A percentile compares a stretch with the other conserved stretches of the same genome.
These are phyloP conservation scores for Diplocarpon mali DNA, from an alignment of 2,329 filamentous ascomycete species.

Conservation along the genomic window DNA sequence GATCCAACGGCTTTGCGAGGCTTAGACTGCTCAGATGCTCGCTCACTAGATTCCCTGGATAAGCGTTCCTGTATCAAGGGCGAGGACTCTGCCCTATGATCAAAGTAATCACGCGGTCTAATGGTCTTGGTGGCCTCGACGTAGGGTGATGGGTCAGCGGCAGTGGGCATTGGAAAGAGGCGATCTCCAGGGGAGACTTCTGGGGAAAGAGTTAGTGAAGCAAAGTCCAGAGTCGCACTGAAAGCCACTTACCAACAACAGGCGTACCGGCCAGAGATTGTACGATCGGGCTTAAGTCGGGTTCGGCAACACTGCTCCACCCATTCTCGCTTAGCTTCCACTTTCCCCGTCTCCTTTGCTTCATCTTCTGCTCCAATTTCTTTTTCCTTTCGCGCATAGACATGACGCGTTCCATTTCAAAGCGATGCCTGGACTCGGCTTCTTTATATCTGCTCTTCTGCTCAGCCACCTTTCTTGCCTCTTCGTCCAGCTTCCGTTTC, in stretches of 20 bases:
- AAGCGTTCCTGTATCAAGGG: conserved; percentile 5
- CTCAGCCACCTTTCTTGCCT: conserved; percentile 9
- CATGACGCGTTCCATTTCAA: conserved; percentile 32
- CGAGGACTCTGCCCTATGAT: conserved; percentile 6
- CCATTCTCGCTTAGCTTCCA: conserved; percentile 27
- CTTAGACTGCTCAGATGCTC: conserved; percentile 1
- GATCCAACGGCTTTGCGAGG: conserved; percentile 11
- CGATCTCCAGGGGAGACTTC: conserved; percentile 10
- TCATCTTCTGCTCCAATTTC: conserved; percentile 30
- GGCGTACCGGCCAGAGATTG: conserved; percentile 13
- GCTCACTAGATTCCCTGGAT: not conserved
- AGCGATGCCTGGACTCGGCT: conserved; percentile 19
- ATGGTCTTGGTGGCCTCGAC: not conserved
- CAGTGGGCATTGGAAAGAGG: conserved; percentile 15
- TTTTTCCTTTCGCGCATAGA: conserved; percentile 29
- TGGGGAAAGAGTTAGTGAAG: not conserved
- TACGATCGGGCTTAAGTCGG: conserved; percentile 28
- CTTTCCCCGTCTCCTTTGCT: conserved; percentile 32
- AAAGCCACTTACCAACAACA: conserved; percentile 7
- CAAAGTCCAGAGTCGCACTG: not conserved
- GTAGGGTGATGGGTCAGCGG: conserved; percentile 9
- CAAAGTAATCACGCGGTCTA: conserved; percentile 12
- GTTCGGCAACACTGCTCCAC: conserved; percentile 31
- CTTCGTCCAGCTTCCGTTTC: conserved; percentile 25
- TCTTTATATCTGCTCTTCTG: conserved; percentile 24